Conservation (phyloP, 768 basidiomycete genomes). For the Scleroderma bovista region DNA sequence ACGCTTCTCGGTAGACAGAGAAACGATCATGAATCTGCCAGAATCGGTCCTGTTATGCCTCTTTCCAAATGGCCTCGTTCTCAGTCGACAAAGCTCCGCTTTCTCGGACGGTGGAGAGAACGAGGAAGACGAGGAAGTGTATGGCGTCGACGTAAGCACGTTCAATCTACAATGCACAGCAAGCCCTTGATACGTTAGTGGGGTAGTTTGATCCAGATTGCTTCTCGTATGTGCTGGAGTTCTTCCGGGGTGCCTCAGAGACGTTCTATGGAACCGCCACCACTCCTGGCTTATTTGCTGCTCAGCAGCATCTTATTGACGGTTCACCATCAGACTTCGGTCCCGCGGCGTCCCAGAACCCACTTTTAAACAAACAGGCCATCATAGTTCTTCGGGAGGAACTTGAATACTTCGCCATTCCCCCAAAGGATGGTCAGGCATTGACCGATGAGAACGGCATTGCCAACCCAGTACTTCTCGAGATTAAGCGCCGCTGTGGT, state of each 20-base stretch:
- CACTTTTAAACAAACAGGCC: conserved; percentile 90
- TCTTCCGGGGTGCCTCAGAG: conserved; percentile 86
- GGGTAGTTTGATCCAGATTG: conserved; percentile 93
- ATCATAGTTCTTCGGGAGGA: conserved; percentile 98
- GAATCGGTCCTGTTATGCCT: conserved; percentile 95
- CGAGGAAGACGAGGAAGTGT: conserved; percentile 85
- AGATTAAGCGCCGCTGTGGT: conserved; percentile 83
- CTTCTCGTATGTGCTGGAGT: conserved; percentile 87
- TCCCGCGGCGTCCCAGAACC: conserved; percentile 75
- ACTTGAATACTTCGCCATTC: conserved; percentile 96
- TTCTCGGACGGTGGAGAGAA: conserved; percentile 69
- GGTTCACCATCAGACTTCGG: conserved; percentile 53
- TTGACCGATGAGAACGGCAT: conserved; percentile 72
- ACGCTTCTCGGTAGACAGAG: conserved; percentile 92
- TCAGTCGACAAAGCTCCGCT: conserved; percentile 79
- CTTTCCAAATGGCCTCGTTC: conserved; percentile 94
- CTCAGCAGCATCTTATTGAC: conserved; percentile 77
- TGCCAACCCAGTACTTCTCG: conserved; percentile 71
- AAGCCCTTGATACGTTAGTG: conserved; percentile 2
- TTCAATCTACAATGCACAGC: conserved; percentile 5
- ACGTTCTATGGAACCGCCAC: conserved; percentile 84
- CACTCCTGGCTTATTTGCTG: conserved; percentile 66
- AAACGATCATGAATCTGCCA: conserved; percentile 97
- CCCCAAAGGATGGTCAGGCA: conserved; percentile 59
- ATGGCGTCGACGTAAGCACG: conserved; percentile 87